Percentiles rank a stretch among this genome's conserved stretches.
Evolutionary conservation across 2,329 filamentous ascomycete species (phyloP).

Genomic region (Aspergillus unguis): DNA sequence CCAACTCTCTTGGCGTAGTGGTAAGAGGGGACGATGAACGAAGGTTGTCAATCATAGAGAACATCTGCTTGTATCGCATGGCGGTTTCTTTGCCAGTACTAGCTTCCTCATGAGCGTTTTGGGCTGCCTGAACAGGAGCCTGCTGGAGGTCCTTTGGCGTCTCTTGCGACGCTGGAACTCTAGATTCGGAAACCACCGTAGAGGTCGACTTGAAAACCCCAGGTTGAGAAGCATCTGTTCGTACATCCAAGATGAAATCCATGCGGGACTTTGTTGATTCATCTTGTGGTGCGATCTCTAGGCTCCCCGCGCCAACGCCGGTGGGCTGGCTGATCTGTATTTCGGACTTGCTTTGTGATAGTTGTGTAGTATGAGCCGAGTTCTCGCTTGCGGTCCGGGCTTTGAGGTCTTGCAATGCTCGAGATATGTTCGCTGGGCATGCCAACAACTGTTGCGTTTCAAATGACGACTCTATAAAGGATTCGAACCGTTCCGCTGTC

Average conservation of each 20-base stretch:
- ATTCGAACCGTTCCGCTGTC: constrained; percentile 52
- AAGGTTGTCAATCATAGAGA: constrained; percentile 66
- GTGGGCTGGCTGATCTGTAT: not conserved
- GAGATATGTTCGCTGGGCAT: constrained; percentile 64
- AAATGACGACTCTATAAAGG: constrained; percentile 69
- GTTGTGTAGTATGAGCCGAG: constrained; percentile 21
- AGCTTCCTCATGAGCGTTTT: constrained; percentile 61
- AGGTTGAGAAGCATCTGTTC: constrained; percentile 10
- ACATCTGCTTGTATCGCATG: constrained; percentile 61
- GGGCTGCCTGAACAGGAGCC: constrained; percentile 56
- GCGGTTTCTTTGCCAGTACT: constrained; percentile 62
- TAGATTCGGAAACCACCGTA: constrained; percentile 19
- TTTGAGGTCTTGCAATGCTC: constrained; percentile 60
- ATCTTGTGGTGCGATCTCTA: not conserved
- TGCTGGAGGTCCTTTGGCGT: constrained; percentile 24
- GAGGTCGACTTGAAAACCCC: constrained; percentile 29
- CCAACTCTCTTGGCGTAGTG: constrained; percentile 26
- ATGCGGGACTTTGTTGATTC: constrained; percentile 16
- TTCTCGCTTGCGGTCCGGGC: constrained; percentile 50
- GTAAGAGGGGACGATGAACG: constrained; percentile 45
- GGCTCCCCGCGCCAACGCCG: not conserved
- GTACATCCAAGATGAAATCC: constrained; percentile 17
- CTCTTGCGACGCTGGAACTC: constrained; percentile 24
- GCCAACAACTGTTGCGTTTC: constrained; percentile 56
- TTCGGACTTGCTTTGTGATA: not conserved